Conservation (phyloP, 768 basidiomycete species). For the Leccinum sublutescens region DNA sequence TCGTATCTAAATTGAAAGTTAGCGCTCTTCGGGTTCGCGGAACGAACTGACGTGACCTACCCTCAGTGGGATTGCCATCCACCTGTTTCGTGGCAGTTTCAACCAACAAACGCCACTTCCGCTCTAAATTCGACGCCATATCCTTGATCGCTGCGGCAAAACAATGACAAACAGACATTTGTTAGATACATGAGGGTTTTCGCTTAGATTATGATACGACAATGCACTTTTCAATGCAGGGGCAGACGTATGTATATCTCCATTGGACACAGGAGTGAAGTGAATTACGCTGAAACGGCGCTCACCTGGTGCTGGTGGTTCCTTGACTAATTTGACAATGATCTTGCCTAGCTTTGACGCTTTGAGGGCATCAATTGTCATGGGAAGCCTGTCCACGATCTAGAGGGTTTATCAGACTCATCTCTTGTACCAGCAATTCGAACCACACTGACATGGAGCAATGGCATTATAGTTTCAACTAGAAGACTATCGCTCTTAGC, state of each 20-base stretch:
- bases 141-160: constrained; percentile 79
- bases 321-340: constrained; percentile 72
- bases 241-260: constrained; percentile 31
- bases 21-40: constrained; percentile 24
- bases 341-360: constrained; percentile 78
- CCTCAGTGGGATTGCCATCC: constrained; percentile 52
- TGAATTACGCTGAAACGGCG: constrained; percentile 22
- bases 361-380: constrained; percentile 66
- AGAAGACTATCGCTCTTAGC: constrained; percentile 53
- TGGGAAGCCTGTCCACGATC: constrained; percentile 83
- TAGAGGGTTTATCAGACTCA: constrained; percentile 23
- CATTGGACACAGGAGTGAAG: constrained; percentile 22
- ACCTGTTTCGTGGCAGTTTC: constrained; percentile 46
- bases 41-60: constrained; percentile 64
- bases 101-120: constrained; percentile 73
- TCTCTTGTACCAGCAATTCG: constrained; percentile 5
- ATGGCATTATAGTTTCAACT: constrained; percentile 80
- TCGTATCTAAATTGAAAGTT: constrained; percentile 42
- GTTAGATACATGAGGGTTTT: constrained; percentile 66
- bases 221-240: constrained; percentile 30
- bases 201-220: constrained; percentile 34
- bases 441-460: constrained; percentile 70
- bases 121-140: constrained; percentile 86
- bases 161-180: constrained; percentile 41
- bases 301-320: constrained; percentile 81